Conservation (phyloP, 495 filamentous ascomycete species). For the Saxophila tyrrhenica region DNA sequence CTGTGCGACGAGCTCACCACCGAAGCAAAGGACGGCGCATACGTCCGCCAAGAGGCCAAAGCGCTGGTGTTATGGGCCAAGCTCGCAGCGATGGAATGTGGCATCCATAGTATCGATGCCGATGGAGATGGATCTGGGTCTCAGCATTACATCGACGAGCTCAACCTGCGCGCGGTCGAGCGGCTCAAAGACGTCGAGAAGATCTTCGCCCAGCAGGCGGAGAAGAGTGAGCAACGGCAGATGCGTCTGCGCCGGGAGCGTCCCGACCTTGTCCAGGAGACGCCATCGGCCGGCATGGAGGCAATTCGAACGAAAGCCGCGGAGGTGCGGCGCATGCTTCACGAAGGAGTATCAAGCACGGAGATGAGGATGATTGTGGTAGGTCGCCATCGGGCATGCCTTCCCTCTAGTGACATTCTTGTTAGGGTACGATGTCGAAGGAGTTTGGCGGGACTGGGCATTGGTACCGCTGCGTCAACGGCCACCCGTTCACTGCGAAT, state of each 20-base stretch:
- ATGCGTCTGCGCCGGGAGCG: not conserved
- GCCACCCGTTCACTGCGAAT: conserved; percentile 66
- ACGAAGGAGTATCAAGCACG: conserved; percentile 22
- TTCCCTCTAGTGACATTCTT: too few relatives aligned
- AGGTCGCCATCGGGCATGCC: too few relatives aligned
- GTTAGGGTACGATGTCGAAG: conserved; percentile 18
- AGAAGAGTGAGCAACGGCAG: not conserved
- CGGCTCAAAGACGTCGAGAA: conserved; percentile 22
- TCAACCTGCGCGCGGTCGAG: conserved; percentile 2
- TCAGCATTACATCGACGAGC: conserved; percentile 5
- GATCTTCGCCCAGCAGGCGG: conserved; percentile 19
- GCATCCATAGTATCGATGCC: not conserved
- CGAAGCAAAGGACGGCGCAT: conserved; percentile 14
- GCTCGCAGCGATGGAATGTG: conserved; percentile 31
- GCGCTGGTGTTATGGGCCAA: conserved; percentile 31
- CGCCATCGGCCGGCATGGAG: not conserved
- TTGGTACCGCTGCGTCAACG: conserved; percentile 56
- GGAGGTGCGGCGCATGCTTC: conserved; percentile 10
- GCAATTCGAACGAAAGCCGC: not conserved
- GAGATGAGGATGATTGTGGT: conserved; percentile 33
- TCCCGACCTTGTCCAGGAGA: not conserved
- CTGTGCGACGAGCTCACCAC: conserved; percentile 22
- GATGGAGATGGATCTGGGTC: not conserved
- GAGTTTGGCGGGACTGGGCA: conserved; percentile 29
- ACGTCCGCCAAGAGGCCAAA: conserved; percentile 27